Evolutionary conservation across 495 filamentous ascomycete species (phyloP), one percentile per base, ranked within the genome.

Genomic region (Aspergillus panamensis): DNA sequence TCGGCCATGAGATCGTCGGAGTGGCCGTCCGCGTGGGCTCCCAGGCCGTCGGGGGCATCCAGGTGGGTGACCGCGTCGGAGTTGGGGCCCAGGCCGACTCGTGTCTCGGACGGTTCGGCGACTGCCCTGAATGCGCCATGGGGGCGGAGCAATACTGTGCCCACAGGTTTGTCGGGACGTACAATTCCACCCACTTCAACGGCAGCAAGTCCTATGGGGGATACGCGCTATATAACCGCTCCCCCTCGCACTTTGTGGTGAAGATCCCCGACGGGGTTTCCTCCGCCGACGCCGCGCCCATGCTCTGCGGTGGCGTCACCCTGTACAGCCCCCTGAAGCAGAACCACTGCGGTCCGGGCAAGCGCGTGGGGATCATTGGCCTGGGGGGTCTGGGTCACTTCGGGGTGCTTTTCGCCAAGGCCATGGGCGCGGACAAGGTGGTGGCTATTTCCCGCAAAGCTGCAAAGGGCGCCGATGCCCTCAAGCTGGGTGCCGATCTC

Each of bases 1-100:
- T 92, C 30, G 91, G 89, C 49, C 91, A 94, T 71, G 92, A 96
- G 67, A 88, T 96, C 39, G 84, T 92, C 29, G 92, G 92, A 47
- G 84, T 72, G 6, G 89, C 83, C 12, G 85, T 92, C 20, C 84
- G 85, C 17, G 86, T 93, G 13, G 92, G 91, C 33, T 77, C 72
- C 51, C 78, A 89, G 45, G 87, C 82, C 8, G 81, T 82, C 52
- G 76, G 67, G 6, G 70, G 79, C 43, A 77, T 96, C 70, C 86
- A 89, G 58, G 68, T 92, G 43, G 92, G 92, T 16, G 91, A 96
- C 68, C 84, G 91, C 21, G 89, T 94, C 32, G 92, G 92, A 37
- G 89, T 96, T 29, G 92, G 92, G 47, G 91, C 92, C 1, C 91
- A 96, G 73, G 80, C 78, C 33, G 79, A 81, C 43, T 86, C 87